Conservation (phyloP, 495 filamentous ascomycete genomes). For the Monascus purpureus region DNA sequence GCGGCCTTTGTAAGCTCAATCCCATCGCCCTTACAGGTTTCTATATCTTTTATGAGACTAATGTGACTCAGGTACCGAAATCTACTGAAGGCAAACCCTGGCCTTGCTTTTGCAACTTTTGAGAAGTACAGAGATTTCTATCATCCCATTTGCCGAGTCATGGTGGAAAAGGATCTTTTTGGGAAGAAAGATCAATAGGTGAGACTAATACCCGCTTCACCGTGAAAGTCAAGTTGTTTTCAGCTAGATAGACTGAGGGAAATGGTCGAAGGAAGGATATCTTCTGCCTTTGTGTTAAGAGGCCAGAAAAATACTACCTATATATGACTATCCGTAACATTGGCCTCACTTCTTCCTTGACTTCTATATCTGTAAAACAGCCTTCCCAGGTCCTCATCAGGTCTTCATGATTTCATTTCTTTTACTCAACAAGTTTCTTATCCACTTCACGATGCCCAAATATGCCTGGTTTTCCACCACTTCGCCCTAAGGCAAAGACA, state of each 20-base stretch:
- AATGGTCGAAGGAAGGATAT: no score
- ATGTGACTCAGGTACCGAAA: constrained; percentile 44
- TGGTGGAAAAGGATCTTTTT: constrained; percentile 74
- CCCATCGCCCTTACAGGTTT: no score
- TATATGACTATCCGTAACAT: no score
- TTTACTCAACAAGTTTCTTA: constrained; percentile 21
- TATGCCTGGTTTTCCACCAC: constrained; percentile 12
- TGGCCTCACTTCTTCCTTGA: no score
- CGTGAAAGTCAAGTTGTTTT: background rate
- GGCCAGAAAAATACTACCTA: no score
- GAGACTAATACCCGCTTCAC: no score
- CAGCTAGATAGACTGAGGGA: background rate
- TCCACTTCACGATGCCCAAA: constrained; percentile 24
- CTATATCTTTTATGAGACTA: no score
- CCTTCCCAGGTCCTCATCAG: no score
- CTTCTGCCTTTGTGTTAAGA: no score
- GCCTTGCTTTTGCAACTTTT: constrained; percentile 69
- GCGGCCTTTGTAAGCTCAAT: constrained; percentile 47
- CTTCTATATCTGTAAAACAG: no score
- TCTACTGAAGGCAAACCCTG: constrained; percentile 56
- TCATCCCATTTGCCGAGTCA: constrained; percentile 77
- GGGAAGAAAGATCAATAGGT: constrained; percentile 20
- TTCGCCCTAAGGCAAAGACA: constrained; percentile 18
- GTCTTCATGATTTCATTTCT: no score
- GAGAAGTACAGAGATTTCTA: constrained; percentile 82